Conservation (phyloP, 768 basidiomycete species). For the Calocera cornea region DNA sequence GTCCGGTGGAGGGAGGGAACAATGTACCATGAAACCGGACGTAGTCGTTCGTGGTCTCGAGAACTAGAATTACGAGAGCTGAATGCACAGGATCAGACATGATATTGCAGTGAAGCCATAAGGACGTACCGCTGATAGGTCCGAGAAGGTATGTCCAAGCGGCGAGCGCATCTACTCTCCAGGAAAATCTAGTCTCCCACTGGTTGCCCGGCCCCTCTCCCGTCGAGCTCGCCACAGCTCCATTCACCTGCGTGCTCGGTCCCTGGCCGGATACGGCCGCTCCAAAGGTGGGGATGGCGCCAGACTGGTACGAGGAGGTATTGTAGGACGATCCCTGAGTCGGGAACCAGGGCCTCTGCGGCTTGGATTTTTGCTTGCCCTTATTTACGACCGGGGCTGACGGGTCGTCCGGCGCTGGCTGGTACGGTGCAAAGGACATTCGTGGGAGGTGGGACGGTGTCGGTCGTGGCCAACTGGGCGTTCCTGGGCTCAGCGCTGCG, state of each 20-base stretch:
- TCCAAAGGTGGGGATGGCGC: conserved; percentile 45
- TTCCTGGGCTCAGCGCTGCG: neutral
- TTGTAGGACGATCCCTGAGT: conserved; percentile 21
- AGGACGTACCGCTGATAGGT: conserved; percentile 52
- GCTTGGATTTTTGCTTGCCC: conserved; percentile 10
- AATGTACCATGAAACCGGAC: conserved; percentile 62
- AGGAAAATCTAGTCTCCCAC: conserved; percentile 58
- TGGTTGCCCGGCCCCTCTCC: conserved; percentile 35
- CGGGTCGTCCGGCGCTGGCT: conserved; percentile 37
- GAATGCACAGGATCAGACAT: neutral
- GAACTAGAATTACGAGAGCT: conserved; percentile 53
- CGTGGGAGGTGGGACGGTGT: neutral
- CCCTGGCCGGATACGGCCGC: conserved; percentile 28
- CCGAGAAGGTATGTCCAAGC: conserved; percentile 54
- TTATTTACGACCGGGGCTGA: conserved; percentile 8
- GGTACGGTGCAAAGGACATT: conserved; percentile 7
- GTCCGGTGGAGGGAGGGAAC: neutral
- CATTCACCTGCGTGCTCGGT: neutral
- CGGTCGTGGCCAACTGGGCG: neutral
- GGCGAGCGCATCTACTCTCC: conserved; percentile 54
- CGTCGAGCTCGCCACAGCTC: conserved; percentile 17
- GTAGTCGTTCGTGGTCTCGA: conserved; percentile 65
- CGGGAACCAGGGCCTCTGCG: conserved; percentile 42
- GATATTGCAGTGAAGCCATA: neutral
- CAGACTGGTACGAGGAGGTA: conserved; percentile 53